Conservation (phyloP, 1,139 yeast species). For the Kodamaea anthophila region DNA sequence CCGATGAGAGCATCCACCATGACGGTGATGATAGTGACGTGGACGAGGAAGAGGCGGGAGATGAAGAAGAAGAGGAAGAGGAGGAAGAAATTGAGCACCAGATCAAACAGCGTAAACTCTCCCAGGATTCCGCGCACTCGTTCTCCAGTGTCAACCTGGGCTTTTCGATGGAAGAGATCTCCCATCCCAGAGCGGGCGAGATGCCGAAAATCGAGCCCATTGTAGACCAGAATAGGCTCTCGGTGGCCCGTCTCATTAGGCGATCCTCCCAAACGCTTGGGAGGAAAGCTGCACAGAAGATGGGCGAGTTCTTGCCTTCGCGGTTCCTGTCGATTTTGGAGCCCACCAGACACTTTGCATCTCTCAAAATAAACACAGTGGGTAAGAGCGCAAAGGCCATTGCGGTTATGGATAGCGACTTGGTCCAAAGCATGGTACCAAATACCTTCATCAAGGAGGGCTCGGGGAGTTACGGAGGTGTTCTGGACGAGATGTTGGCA, state of each 20-base stretch:
- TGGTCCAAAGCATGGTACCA: conserved; percentile 35
- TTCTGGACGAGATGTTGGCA: conserved; percentile 23
- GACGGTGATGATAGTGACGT: conserved; percentile 30
- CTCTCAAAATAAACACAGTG: conserved; percentile 70
- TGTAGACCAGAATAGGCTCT: conserved; percentile 61
- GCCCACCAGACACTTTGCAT: conserved; percentile 92
- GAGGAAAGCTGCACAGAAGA: conserved; percentile 77
- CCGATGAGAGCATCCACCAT: conserved; percentile 13
- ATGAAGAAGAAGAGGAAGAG: conserved; percentile 24
- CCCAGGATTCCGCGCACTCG: conserved; percentile 38
- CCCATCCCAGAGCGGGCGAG: conserved; percentile 7
- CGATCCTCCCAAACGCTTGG: conserved; percentile 54
- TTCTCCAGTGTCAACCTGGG: conserved; percentile 33
- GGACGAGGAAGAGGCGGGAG: conserved; percentile 24
- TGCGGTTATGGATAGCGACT: conserved; percentile 48
- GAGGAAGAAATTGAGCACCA: conserved; percentile 20
- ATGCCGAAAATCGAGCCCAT: conserved; percentile 47
- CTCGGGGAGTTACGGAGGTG: conserved; percentile 8
- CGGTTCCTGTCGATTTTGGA: conserved; percentile 82
- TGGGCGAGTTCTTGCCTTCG: conserved; percentile 83
- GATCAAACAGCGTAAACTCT: conserved; percentile 31
- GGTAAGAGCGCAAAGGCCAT: conserved; percentile 57
- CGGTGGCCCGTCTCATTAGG: conserved; percentile 65
- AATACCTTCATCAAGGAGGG: conserved; percentile 23
- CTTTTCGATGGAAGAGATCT: conserved; percentile 9